phyloP scores from a whole-genome alignment of 805 yeast genomes.

The Metschnikowia koreensis region DNA sequence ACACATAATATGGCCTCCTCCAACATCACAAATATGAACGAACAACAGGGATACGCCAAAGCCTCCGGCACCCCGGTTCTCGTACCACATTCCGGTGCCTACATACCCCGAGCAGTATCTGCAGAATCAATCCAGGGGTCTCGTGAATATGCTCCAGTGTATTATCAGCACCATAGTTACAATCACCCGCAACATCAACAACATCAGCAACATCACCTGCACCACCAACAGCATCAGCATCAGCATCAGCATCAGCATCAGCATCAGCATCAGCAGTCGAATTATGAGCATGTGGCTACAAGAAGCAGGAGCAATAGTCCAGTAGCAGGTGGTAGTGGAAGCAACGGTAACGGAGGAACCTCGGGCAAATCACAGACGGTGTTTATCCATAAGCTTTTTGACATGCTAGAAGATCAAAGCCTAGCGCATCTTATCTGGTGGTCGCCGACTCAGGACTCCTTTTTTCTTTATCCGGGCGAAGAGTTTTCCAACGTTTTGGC shows the following conservation, averaged over 20 bases:
- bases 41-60: slow-evolving; percentile 1
- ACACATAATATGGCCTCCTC: background rate
- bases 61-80: background rate
- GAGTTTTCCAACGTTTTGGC: slow-evolving; percentile 74
- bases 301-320: slow-evolving; percentile 12
- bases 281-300: slow-evolving; percentile 3
- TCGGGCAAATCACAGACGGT: slow-evolving; percentile 39
- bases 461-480: slow-evolving; percentile 80
- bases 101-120: slow-evolving; percentile 7
- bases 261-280: background rate
- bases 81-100: slow-evolving; percentile 2
- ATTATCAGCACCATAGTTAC: background rate
- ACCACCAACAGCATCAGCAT: background rate
- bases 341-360: background rate
- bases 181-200: background rate
- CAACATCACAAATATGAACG: slow-evolving; percentile 1
- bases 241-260: background rate
- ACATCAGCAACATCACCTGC: slow-evolving; percentile 1
- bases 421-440: slow-evolving; percentile 83
- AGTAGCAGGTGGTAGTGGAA: slow-evolving; percentile 5
- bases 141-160: background rate
- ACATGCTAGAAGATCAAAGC: slow-evolving; percentile 79
- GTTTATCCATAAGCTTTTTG: slow-evolving; percentile 86
- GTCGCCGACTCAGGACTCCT: slow-evolving; percentile 68
- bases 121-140: slow-evolving; percentile 4